A percentile compares a stretch with the other conserved stretches of the same genome.
These are phyloP conservation scores for Mycena latifolia DNA, from an alignment of 768 basidiomycete genomes.

Conservation along the genomic window DNA sequence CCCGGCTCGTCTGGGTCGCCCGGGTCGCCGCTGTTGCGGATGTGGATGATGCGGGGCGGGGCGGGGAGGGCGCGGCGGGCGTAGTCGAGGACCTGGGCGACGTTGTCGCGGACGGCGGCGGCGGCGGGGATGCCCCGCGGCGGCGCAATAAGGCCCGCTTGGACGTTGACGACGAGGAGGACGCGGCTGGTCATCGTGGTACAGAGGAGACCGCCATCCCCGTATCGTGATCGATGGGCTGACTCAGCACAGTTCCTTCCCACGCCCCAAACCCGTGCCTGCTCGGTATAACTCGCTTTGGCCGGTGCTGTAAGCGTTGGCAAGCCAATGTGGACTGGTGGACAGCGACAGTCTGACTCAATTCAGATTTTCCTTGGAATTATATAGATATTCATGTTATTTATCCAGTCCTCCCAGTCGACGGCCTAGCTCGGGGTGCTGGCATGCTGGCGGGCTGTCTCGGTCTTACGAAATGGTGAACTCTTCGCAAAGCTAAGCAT, in stretches of 20 bases:
- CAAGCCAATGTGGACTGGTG: too few species aligned
- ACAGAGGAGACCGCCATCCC: not conserved
- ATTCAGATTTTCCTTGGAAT: too few species aligned
- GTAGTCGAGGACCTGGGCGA: constrained; percentile 59
- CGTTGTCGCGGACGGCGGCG: constrained; percentile 59
- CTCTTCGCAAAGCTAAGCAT: too few species aligned
- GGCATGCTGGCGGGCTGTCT: too few species aligned
- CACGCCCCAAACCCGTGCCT: too few species aligned
- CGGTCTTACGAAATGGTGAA: too few species aligned
- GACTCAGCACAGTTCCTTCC: not conserved
- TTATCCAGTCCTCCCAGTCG: too few species aligned
- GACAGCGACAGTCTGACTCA: too few species aligned
- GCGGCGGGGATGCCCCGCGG: constrained; percentile 62
- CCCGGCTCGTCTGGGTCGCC: constrained; percentile 71
- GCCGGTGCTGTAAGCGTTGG: too few species aligned
- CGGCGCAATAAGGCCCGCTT: constrained; percentile 63
- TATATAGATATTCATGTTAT: too few species aligned
- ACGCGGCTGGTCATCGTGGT: constrained; percentile 41
- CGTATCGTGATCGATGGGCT: not conserved
- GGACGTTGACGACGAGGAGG: constrained; percentile 72
- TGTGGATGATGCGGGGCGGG: constrained; percentile 73
- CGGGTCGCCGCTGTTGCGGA: constrained; percentile 72
- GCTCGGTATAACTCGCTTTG: too few species aligned
- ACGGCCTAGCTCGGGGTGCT: too few species aligned
- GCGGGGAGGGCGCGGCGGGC: constrained; percentile 59